Base-by-base conservation (phyloP, 805 yeast genomes). In the Yarrowia phangngaensis region DNA sequence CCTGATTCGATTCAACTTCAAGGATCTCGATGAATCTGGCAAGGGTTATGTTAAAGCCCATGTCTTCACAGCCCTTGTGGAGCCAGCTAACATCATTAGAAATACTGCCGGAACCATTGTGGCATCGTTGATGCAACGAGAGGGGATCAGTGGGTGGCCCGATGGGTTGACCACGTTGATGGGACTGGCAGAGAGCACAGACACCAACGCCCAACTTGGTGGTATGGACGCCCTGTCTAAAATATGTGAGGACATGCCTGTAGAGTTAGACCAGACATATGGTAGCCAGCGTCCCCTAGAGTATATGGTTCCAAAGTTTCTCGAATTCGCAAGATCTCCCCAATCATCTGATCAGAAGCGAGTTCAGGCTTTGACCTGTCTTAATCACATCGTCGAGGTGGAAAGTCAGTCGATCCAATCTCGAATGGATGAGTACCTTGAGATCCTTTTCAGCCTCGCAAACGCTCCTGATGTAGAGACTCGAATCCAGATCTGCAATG, bases 51-150 rank as follows among this genome's bases (percentile, higher is more conserved):
- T 81, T 27, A 70, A 74, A 54, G 53, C 60, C n/a, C 58, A 66
- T 48, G 64, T 74, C 17, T 55, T 70, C 56, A 58, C 64, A 54
- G 71, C 87, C 2, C 69, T 87, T 33, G 58, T 74, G 23, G 82
- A 75, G 53, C 56, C 66, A 1, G 75, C 75, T 48, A 63, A 68
- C n/a, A 68, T 85, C 55, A 84, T 90, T 20, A 75, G 95, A 53
- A 87, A 84, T 60, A 85, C 90, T 53, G 82, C 96, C 5, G 96
- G 97, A 29, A 88, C 82, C 59, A 95, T 88, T 41, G 79, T 90
- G 46, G 84, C 97, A 2, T 74, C 95, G 0, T 66, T 92, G 22
- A 83, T 88, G 56, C 70, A 77, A 8, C 65, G 65, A 50, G 72
- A 76, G 33, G 94, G 95, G 1, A 70, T 84, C 32, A 67, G 71